Percentiles rank a stretch among this genome's conserved stretches.
These are phyloP conservation scores for Silene vulgaris DNA, from an alignment of 179 eudicot genomes.

Conservation along the genomic window DNA sequence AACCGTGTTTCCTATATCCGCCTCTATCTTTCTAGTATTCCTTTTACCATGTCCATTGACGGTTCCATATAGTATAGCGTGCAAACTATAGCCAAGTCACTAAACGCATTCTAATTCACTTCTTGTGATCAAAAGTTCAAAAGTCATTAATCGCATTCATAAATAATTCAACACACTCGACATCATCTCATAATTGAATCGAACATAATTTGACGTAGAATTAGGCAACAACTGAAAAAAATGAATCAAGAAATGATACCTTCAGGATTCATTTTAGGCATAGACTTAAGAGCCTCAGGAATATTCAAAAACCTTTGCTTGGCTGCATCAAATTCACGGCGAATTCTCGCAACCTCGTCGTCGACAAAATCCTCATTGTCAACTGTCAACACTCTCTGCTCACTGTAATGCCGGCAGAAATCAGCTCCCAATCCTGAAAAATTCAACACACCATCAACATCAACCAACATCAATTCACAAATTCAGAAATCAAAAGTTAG, in stretches of 20 bases:
- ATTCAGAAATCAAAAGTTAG: neutral
- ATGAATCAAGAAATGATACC: conserved; percentile 48
- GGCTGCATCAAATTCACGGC: conserved; percentile 52
- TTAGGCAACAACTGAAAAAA: neutral
- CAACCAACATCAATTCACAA: neutral
- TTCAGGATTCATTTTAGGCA: conserved; percentile 81
- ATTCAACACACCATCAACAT: neutral
- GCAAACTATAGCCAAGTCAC: neutral
- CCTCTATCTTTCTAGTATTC: neutral
- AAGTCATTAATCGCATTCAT: no score
- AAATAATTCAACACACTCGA: no score
- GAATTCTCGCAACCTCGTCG: conserved; percentile 54
- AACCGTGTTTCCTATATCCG: neutral
- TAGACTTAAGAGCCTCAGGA: conserved; percentile 64
- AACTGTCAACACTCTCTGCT: conserved; percentile 36
- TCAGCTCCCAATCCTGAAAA: conserved; percentile 32
- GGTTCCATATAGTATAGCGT: conserved; percentile 43
- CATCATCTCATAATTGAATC: neutral
- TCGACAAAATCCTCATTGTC: conserved; percentile 37
- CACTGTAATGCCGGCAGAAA: conserved; percentile 32
- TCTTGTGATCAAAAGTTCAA: neutral
- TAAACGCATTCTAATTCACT: neutral
- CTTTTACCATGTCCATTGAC: neutral
- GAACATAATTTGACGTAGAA: neutral
- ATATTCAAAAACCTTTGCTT: conserved; percentile 54